Evolutionary conservation across 2,329 filamentous ascomycete genomes (phyloP).

Genomic region (Parastagonospora nodorum): DNA sequence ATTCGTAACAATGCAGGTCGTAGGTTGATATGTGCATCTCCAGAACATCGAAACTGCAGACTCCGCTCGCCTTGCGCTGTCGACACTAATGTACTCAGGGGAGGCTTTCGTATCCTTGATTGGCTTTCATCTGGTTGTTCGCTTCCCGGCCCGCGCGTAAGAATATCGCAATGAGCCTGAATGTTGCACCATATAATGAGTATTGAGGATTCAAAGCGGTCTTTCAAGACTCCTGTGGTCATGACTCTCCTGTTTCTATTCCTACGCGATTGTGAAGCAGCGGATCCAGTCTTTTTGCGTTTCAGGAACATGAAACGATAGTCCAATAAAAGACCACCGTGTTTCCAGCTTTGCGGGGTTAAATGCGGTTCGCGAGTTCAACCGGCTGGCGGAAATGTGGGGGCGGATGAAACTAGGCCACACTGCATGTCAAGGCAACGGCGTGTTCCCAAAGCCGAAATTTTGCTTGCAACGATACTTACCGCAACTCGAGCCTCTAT

Average conservation of each 20-base stretch:
- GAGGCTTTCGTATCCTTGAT: conserved; percentile 23
- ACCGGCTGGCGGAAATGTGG: background rate
- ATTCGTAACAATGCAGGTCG: background rate
- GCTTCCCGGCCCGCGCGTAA: conserved; percentile 19
- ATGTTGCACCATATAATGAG: background rate
- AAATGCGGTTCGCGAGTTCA: conserved; percentile 12
- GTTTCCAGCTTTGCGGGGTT: conserved; percentile 10
- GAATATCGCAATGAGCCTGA: conserved; percentile 10
- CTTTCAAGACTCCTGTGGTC: background rate
- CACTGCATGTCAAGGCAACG: too few species aligned
- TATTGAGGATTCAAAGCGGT: too few species aligned
- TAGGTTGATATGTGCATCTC: background rate
- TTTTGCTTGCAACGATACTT: too few species aligned
- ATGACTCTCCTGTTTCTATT: conserved; percentile 2
- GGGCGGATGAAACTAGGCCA: background rate
- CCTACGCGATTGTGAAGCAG: conserved; percentile 7
- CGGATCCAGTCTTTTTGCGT: conserved; percentile 10
- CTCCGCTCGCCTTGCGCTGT: conserved; percentile 10
- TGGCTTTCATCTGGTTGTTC: conserved; percentile 22
- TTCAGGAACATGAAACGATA: conserved; percentile 32
- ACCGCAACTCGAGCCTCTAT: too few species aligned
- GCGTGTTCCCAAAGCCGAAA: too few species aligned
- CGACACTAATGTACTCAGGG: conserved; percentile 6
- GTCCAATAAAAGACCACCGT: conserved; percentile 11
- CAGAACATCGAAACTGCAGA: background rate